These are phyloP conservation scores for Aspergillus wentii DNA, from an alignment of 495 filamentous ascomycete genomes.

Conservation along the genomic window DNA sequence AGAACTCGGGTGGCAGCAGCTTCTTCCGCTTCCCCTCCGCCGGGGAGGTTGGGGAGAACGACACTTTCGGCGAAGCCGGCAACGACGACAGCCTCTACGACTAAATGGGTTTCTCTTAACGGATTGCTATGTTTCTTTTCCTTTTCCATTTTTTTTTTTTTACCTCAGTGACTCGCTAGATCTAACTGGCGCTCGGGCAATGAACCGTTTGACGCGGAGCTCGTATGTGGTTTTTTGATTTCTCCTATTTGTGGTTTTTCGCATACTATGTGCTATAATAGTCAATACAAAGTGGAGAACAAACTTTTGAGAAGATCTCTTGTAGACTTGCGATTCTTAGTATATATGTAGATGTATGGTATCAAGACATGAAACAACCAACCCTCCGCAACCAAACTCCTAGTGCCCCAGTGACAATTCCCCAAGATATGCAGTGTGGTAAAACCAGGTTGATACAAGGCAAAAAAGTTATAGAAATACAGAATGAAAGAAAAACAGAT, in stretches of 20 bases:
- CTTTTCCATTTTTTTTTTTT: constrained; percentile 13
- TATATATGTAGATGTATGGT: neutral
- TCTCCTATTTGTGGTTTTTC: constrained; percentile 4
- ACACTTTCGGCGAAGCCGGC: constrained; percentile 75
- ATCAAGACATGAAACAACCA: too few species aligned
- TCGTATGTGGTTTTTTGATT: constrained; percentile 7
- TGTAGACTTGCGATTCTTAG: neutral
- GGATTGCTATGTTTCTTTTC: constrained; percentile 11
- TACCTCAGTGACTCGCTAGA: constrained; percentile 20
- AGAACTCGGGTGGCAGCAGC: constrained; percentile 88
- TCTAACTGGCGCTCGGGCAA: too few species aligned
- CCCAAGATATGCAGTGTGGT: too few species aligned
- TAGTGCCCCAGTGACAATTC: too few species aligned
- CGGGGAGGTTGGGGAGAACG: constrained; percentile 54
- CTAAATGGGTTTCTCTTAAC: constrained; percentile 34
- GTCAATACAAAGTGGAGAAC: too few species aligned
- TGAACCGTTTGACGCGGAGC: too few species aligned
- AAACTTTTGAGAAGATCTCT: constrained; percentile 1
- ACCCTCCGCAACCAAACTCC: too few species aligned
- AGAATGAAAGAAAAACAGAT: too few species aligned
- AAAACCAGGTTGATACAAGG: too few species aligned
- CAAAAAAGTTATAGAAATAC: too few species aligned
- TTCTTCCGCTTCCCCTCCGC: constrained; percentile 95
- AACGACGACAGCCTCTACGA: constrained; percentile 87
- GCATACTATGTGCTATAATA: constrained; percentile 10